Evolutionary conservation across 148 eudicot genomes (phyloP).

Genomic region (Dysphania ambrosioides): DNA sequence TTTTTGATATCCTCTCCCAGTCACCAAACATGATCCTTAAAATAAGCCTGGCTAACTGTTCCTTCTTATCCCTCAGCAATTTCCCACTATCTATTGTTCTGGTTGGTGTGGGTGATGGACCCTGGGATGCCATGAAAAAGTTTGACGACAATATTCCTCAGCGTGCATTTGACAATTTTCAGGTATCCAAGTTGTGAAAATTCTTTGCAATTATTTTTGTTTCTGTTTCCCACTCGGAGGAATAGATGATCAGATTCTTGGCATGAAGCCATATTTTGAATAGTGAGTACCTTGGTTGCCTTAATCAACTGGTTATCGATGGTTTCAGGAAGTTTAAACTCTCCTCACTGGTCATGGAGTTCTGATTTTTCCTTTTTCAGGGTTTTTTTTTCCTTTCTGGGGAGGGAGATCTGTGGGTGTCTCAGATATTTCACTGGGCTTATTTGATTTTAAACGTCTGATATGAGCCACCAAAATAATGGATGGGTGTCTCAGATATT

Average conservation of each 20-base stretch:
- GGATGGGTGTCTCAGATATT: background rate
- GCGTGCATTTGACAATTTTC: slow-evolving; percentile 81
- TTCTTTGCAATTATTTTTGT: too few species aligned
- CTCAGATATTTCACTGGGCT: background rate
- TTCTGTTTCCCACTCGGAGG: too few species aligned
- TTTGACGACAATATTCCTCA: slow-evolving; percentile 79
- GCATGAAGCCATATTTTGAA: background rate
- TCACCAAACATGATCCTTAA: background rate
- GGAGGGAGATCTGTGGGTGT: background rate
- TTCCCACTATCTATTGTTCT: slow-evolving; percentile 77
- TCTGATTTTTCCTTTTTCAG: too few species aligned
- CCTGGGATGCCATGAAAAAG: slow-evolving; percentile 77
- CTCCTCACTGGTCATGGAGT: background rate
- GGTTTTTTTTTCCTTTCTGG: too few species aligned
- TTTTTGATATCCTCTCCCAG: background rate
- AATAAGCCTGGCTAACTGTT: background rate
- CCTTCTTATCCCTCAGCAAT: slow-evolving; percentile 35
- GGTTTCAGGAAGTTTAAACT: background rate
- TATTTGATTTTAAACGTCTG: background rate
- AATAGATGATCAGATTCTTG: background rate
- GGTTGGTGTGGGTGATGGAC: slow-evolving; percentile 88
- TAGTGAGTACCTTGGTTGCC: background rate
- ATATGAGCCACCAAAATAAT: background rate
- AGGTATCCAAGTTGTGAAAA: slow-evolving; percentile 39
- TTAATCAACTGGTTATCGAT: background rate